These are phyloP conservation scores for Fusarium brachygibbosum DNA, from an alignment of 2,329 filamentous ascomycete genomes.

Conservation along the genomic window DNA sequence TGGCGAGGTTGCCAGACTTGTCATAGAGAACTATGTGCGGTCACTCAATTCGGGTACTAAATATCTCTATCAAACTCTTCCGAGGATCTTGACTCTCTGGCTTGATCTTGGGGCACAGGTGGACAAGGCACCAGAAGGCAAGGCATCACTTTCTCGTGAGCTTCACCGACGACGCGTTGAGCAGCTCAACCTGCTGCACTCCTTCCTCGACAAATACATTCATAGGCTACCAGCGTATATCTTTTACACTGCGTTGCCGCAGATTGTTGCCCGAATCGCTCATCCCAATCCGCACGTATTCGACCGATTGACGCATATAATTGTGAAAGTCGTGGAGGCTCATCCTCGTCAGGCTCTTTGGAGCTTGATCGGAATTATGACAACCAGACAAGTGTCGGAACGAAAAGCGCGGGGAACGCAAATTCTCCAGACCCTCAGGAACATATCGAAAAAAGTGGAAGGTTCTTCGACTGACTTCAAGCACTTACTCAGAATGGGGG, in stretches of 20 bases:
- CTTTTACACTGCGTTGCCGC: slow-evolving; percentile 86
- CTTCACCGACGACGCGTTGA: slow-evolving; percentile 70
- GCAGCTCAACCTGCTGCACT: slow-evolving; percentile 77
- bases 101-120: slow-evolving; percentile 87
- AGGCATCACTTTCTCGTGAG: slow-evolving; percentile 66
- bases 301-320: slow-evolving; percentile 80
- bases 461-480: slow-evolving; percentile 72
- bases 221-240: slow-evolving; percentile 78
- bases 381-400: slow-evolving; percentile 78
- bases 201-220: slow-evolving; percentile 84
- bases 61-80: slow-evolving; percentile 94
- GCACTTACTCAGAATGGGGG: slow-evolving; percentile 79
- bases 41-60: slow-evolving; percentile 92
- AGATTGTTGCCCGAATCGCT: slow-evolving; percentile 95
- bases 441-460: slow-evolving; percentile 65
- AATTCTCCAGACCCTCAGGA: slow-evolving; percentile 65
- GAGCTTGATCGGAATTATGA: slow-evolving; percentile 89
- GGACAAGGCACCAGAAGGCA: slow-evolving; percentile 70
- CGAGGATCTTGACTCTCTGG: slow-evolving; percentile 93
- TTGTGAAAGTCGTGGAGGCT: slow-evolving; percentile 85
- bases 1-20: slow-evolving; percentile 87
- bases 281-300: slow-evolving; percentile 86
- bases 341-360: slow-evolving; percentile 94
- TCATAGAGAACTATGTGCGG: slow-evolving; percentile 93
- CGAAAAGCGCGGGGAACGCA: slow-evolving; percentile 68